These are phyloP conservation scores for Fragaria iinumae DNA, from an alignment of 306 rosid species.

Conservation along the genomic window DNA sequence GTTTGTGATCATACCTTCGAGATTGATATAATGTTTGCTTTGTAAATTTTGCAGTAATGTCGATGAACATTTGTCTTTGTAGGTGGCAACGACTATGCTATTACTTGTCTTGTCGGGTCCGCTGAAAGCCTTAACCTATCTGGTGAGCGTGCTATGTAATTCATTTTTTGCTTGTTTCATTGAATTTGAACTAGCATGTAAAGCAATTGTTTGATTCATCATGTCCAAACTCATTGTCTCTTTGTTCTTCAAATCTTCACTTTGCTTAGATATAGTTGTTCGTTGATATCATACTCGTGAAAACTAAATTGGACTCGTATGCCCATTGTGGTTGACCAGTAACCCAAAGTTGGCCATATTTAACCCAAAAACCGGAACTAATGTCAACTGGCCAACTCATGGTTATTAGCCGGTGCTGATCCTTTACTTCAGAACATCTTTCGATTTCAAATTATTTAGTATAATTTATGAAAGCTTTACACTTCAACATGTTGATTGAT, in stretches of 20 bases:
- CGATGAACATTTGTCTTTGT: conserved; percentile 26
- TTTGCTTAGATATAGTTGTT: conserved; percentile 9
- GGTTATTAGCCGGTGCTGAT: neutral
- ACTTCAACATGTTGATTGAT: conserved; percentile 4
- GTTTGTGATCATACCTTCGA: conserved; percentile 36
- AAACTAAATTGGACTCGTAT: neutral
- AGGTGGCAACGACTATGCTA: conserved; percentile 89
- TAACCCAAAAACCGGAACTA: neutral
- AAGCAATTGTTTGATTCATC: neutral
- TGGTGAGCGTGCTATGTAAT: conserved; percentile 52
- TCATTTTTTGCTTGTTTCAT: conserved; percentile 16
- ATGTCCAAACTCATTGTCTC: conserved; percentile 7
- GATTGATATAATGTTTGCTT: neutral
- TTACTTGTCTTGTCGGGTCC: conserved; percentile 90
- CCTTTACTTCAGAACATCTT: neutral
- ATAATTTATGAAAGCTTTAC: neutral
- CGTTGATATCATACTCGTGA: neutral
- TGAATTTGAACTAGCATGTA: conserved; percentile 8
- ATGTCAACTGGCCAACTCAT: neutral
- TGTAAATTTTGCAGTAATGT: conserved; percentile 11
- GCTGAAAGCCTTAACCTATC: conserved; percentile 78
- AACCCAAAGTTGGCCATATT: neutral
- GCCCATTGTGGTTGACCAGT: neutral
- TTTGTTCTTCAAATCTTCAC: conserved; percentile 17
- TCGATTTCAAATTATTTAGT: neutral